phyloP scores from a whole-genome alignment of 1,139 yeast genomes.

The Nakaseomyces nivariensis region DNA sequence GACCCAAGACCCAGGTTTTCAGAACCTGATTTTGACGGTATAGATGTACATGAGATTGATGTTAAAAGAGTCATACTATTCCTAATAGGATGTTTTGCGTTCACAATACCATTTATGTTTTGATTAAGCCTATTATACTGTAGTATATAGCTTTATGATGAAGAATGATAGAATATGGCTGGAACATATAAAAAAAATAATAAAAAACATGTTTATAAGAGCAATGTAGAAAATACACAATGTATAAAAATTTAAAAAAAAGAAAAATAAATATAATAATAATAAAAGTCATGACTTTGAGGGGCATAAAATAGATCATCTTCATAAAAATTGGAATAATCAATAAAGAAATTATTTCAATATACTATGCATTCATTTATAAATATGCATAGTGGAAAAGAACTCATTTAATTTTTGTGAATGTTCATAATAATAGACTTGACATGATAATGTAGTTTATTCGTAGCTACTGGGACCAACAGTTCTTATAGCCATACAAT shows the following conservation, averaged over 20 bases:
- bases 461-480: background rate
- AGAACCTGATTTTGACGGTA: conserved; percentile 4
- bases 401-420: too few species aligned
- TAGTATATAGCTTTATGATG: background rate
- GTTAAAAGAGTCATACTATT: background rate
- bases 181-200: background rate
- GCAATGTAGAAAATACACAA: background rate
- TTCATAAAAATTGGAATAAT: background rate
- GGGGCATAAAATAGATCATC: background rate
- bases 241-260: too few species aligned
- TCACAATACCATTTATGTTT: conserved; percentile 5
- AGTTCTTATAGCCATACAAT: background rate
- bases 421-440: too few species aligned
- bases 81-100: conserved; percentile 1
- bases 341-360: background rate
- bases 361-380: too few species aligned
- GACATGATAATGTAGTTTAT: background rate
- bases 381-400: too few species aligned
- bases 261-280: too few species aligned
- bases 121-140: background rate
- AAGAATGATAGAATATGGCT: too few species aligned
- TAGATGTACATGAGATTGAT: conserved; percentile 2
- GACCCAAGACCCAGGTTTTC: conserved; percentile 3
- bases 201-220: background rate
- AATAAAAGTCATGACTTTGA: too few species aligned